Evolutionary conservation across 2,329 filamentous ascomycete species (phyloP).

Genomic region (Fusarium sp.): DNA sequence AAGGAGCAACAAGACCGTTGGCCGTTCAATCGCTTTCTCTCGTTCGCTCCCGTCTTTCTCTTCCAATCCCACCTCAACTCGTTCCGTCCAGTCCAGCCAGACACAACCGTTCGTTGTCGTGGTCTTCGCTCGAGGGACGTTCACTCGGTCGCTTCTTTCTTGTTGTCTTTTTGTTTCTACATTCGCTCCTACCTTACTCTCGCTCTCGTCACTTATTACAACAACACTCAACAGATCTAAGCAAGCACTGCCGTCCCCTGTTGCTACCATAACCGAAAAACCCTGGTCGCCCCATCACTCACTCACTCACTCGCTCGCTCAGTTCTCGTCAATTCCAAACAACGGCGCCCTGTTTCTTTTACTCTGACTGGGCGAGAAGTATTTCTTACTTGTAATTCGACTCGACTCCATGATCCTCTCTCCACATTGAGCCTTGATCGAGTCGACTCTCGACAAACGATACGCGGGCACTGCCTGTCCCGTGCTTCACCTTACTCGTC

Average conservation of each 20-base stretch:
- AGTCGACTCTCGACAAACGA: constrained; percentile 18
- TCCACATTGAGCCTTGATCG: constrained; percentile 30
- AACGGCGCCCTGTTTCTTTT: constrained; percentile 31
- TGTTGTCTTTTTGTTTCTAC: constrained; percentile 9
- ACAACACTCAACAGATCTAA: constrained; percentile 5
- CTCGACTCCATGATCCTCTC: constrained; percentile 36
- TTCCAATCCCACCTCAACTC: constrained; percentile 7
- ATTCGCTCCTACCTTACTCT: constrained; percentile 22
- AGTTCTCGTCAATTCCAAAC: constrained; percentile 39
- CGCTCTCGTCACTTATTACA: constrained; percentile 20
- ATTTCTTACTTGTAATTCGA: constrained; percentile 10
- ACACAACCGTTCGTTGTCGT: constrained; percentile 27
- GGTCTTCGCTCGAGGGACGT: constrained; percentile 20
- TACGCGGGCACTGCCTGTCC: constrained; percentile 28
- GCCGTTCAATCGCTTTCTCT: constrained; percentile 29
- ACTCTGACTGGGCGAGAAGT: constrained; percentile 24
- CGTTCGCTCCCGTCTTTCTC: constrained; percentile 6
- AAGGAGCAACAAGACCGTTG: constrained; percentile 33
- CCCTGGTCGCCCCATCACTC: constrained; percentile 33
- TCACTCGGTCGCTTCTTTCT: constrained; percentile 21
- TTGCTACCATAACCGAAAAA: constrained; percentile 31
- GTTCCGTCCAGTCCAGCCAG: constrained; percentile 5
- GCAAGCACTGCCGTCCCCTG: constrained; percentile 22
- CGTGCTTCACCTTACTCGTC: constrained; percentile 32
- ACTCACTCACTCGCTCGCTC: constrained; percentile 30